Evolutionary conservation across 345 rosid species (phyloP).

Genomic region (Camelina neglecta): DNA sequence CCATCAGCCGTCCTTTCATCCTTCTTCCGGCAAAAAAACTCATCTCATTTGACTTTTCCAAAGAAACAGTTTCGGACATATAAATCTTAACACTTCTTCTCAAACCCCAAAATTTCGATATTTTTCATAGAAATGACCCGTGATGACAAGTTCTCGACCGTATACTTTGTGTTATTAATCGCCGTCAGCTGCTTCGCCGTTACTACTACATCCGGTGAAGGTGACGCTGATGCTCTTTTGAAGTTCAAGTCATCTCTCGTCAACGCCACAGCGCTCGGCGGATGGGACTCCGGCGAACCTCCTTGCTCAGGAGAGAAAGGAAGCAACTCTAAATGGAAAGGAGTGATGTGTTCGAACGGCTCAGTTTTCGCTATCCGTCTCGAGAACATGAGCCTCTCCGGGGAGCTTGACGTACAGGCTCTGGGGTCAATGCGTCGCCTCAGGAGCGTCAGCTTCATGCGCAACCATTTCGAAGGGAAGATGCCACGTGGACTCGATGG

Average conservation of each 20-base stretch:
- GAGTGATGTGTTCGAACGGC: conserved; percentile 56
- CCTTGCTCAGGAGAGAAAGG: conserved; percentile 47
- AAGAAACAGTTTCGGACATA: neutral
- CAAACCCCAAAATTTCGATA: conserved; percentile 23
- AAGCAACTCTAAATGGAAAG: conserved; percentile 53
- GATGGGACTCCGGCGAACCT: conserved; percentile 49
- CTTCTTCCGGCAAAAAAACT: conserved; percentile 27
- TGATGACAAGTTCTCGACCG: neutral
- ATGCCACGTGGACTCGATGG: conserved; percentile 54
- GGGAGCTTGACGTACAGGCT: conserved; percentile 52
- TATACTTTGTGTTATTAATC: conserved; percentile 9
- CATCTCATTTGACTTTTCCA: conserved; percentile 20
- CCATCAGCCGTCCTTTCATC: conserved; percentile 38
- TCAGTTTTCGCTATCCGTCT: conserved; percentile 51
- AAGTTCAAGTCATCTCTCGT: conserved; percentile 61
- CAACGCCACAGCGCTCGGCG: conserved; percentile 34
- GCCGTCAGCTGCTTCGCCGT: neutral
- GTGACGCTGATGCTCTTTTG: conserved; percentile 56
- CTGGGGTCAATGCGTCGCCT: conserved; percentile 46
- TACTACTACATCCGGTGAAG: conserved; percentile 9
- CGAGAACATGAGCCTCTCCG: conserved; percentile 61
- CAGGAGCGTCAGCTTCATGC: conserved; percentile 62
- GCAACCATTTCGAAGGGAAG: conserved; percentile 63
- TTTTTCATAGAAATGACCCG: conserved; percentile 33
- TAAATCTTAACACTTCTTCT: conserved; percentile 24